Conservation (phyloP, 2,329 filamentous ascomycete species). For the Aureobasidium sp. region DNA sequence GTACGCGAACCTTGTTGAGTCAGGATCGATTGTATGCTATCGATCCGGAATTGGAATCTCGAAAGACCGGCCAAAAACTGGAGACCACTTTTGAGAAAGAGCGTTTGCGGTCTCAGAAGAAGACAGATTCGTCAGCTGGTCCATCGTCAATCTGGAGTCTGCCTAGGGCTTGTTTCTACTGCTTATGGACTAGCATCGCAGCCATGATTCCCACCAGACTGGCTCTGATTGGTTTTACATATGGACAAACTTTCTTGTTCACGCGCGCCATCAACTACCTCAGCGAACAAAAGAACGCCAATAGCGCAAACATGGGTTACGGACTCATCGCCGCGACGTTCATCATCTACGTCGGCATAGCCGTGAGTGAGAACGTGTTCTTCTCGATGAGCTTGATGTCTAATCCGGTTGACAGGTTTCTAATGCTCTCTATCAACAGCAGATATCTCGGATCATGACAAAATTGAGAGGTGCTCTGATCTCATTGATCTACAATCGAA, state of each 20-base stretch:
- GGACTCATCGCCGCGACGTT: not conserved
- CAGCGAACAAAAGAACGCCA: too few relatives aligned
- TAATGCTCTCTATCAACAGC: not conserved
- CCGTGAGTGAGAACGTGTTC: not conserved
- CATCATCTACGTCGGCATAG: not conserved
- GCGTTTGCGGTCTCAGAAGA: too few relatives aligned
- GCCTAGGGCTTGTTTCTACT: not conserved
- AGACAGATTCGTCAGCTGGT: not conserved
- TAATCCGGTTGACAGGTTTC: not conserved
- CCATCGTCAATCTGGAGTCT: not conserved
- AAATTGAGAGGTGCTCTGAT: not conserved
- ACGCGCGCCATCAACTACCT: not conserved
- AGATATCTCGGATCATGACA: not conserved
- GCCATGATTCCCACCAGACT: not conserved
- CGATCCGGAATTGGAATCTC: not conserved
- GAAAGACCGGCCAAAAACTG: not conserved
- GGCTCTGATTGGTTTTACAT: not conserved
- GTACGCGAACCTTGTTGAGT: not conserved
- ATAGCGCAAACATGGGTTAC: not conserved
- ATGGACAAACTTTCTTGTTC: not conserved
- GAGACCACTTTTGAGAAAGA: not conserved
- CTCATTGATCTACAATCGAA: not conserved
- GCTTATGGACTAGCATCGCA: not conserved
- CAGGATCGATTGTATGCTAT: not conserved
- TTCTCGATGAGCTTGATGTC: too few relatives aligned